Percentiles rank a stretch among this genome's conserved stretches.
These are phyloP conservation scores for Diacronema lutheri DNA, from an alignment of 78 protist species.

Conservation along the genomic window DNA sequence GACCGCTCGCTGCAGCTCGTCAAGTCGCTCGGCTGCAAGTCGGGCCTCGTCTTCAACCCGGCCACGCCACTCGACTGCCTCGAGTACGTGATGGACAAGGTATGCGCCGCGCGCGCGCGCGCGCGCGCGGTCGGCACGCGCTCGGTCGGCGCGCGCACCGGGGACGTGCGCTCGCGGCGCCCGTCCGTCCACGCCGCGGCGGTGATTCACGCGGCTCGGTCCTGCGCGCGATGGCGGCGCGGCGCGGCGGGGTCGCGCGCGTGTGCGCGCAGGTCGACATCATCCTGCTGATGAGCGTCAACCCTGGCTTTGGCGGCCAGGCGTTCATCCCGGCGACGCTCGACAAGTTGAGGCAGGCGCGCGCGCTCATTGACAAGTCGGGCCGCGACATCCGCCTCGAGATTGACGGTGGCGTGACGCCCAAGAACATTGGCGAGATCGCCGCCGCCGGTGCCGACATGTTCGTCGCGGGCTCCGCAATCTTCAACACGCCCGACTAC, in stretches of 20 bases:
- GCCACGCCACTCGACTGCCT: slow-evolving; percentile 32
- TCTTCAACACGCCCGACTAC: slow-evolving; percentile 44
- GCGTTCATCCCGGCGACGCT: slow-evolving; percentile 30
- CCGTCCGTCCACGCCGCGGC: no score
- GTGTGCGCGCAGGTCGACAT: slow-evolving; percentile 40
- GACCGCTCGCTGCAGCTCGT: slow-evolving; percentile 17
- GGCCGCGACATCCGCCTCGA: slow-evolving; percentile 34
- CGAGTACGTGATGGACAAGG: slow-evolving; percentile 36
- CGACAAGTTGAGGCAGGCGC: slow-evolving; percentile 33
- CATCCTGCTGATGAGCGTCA: slow-evolving; percentile 59
- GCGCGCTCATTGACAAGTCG: slow-evolving; percentile 28
- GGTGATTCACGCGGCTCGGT: no score
- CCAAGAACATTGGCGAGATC: slow-evolving; percentile 27
- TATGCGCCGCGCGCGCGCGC: background rate
- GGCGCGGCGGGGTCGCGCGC: no score
- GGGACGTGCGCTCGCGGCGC: no score
- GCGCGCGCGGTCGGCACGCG: no score
- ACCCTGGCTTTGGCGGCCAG: slow-evolving; percentile 73
- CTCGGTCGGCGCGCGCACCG: no score
- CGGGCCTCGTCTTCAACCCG: slow-evolving; percentile 55
- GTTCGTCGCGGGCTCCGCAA: slow-evolving; percentile 58
- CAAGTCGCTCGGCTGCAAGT: slow-evolving; percentile 26
- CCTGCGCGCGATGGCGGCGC: no score
- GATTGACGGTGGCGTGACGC: slow-evolving; percentile 60
- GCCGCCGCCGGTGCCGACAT: slow-evolving; percentile 58